phyloP scores from a whole-genome alignment of 78 protist species.

The Tieghemostelium lacteum region DNA sequence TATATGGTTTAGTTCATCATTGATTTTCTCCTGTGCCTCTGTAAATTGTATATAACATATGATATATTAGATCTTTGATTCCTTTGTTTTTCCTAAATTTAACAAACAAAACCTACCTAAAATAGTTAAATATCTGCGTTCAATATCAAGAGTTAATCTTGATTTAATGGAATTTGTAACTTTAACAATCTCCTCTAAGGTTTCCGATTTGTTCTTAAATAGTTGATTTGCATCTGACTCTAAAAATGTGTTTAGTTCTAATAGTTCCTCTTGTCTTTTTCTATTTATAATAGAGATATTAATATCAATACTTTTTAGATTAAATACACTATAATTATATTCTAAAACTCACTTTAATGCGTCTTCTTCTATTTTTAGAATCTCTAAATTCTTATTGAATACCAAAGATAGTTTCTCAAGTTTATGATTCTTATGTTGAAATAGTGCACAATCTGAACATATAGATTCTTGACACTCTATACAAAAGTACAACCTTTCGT shows the following conservation, averaged over 20 bases:
- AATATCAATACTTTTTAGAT: neutral
- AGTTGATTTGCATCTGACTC: constrained; percentile 56
- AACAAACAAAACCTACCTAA: constrained; percentile 4
- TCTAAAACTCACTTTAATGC: constrained; percentile 39
- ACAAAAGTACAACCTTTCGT: constrained; percentile 64
- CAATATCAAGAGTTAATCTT: constrained; percentile 40
- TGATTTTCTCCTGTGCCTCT: constrained; percentile 61
- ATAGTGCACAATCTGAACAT: constrained; percentile 71
- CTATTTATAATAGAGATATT: constrained; percentile 1
- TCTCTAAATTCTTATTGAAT: constrained; percentile 51
- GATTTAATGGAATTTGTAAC: constrained; percentile 21
- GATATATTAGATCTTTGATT: too few species aligned
- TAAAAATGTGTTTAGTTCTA: constrained; percentile 40
- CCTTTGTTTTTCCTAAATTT: neutral
- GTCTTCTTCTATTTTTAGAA: constrained; percentile 67
- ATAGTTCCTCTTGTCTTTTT: constrained; percentile 71
- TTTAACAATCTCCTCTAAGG: constrained; percentile 26
- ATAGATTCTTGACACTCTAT: constrained; percentile 42
- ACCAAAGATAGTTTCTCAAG: constrained; percentile 55
- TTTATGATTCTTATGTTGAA: constrained; percentile 53
- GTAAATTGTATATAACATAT: neutral
- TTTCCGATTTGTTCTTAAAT: constrained; percentile 40
- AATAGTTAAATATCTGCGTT: constrained; percentile 21
- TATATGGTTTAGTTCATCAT: constrained; percentile 48
- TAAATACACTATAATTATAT: neutral